A percentile compares a stretch with the other conserved stretches of the same genome.
Evolutionary conservation across 1,139 yeast genomes (phyloP).

Genomic region (Ogataea hybrid): DNA sequence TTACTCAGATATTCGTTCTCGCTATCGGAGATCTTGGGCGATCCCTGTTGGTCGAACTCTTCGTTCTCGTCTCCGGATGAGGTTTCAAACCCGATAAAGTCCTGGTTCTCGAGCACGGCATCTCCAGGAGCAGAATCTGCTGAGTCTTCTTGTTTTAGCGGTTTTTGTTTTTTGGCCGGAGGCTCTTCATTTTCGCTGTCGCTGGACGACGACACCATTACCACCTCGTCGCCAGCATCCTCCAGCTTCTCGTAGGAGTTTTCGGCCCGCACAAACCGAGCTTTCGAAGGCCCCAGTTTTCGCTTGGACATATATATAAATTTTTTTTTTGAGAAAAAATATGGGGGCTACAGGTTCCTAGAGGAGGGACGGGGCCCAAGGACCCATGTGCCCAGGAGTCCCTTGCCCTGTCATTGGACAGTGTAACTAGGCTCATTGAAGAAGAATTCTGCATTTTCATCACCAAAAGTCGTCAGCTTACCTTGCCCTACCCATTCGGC

Average conservation of each 20-base stretch:
- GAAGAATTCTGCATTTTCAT: too few species aligned
- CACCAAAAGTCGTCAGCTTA: too few species aligned
- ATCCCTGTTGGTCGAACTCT: constrained; percentile 22
- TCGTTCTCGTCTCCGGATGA: constrained; percentile 38
- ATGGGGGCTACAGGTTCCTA: neutral
- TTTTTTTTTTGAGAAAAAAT: constrained; percentile 1
- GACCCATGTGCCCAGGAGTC: too few species aligned
- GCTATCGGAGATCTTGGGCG: constrained; percentile 19
- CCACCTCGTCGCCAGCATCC: constrained; percentile 11
- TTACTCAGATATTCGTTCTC: constrained; percentile 33
- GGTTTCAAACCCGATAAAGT: constrained; percentile 61
- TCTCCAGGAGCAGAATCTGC: constrained; percentile 17
- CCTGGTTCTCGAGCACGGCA: constrained; percentile 49
- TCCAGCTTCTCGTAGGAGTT: constrained; percentile 14
- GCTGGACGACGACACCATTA: constrained; percentile 12
- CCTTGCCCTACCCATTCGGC: too few species aligned
- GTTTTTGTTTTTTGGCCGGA: constrained; percentile 9
- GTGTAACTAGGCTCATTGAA: too few species aligned
- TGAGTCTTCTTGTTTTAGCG: neutral
- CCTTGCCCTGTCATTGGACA: too few species aligned
- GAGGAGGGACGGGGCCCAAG: too few species aligned
- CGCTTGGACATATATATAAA: constrained; percentile 5
- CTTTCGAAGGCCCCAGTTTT: constrained; percentile 1
- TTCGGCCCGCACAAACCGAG: constrained; percentile 6
- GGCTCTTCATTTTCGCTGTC: constrained; percentile 9